Base-by-base conservation (phyloP, 495 filamentous ascomycete genomes). In the Lineolata rhizophorae region DNA sequence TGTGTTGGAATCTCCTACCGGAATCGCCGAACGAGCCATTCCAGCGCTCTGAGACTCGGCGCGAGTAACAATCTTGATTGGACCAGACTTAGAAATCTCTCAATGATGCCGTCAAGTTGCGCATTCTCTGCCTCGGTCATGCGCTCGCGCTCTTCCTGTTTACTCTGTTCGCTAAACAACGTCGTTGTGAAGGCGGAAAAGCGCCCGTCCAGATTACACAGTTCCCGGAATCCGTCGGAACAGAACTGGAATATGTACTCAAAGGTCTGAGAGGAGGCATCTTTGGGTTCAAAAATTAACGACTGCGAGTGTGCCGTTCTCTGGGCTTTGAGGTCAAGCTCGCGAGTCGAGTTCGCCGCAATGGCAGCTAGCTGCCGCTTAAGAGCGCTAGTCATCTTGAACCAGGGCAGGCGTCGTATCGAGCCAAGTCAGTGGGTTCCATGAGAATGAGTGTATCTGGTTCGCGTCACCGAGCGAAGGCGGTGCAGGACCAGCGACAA, bases 21-120 rank as follows among this genome's bases (percentile, higher is more conserved):
- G 40, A 95, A 99, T 36, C 83, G 64, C 45, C 87, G 61, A 19
- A 99, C 62, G 15, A 94, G 62, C 87, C 87, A 99, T 56, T 99
- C 90, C 20, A 94, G 59, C 3, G 82, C 78, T 43, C 84, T 92
- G 10, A 87, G 63, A 1, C 78, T 80, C 11, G 85, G 83, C 48
- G 69, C 81, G 26, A 99, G 57, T 18, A 81, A 61, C 22, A 99
- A 40, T 29, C 73, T 62, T n/a, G 67, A 65, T 15, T 76, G 70
- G 9, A 78, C 67, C 5, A 93, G 57, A 17, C 68, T 70, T 28
- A 99, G 58, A 44, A 95, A 95, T 3, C 65, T 63, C 39, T 87
- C 72, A 31, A 95, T 48, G 22, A 66, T 78, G 26, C 55, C 53
- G 53, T 93, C 70, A 20, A 99, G 61, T 27, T 77, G 73, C 39